phyloP scores from a whole-genome alignment of 495 filamentous ascomycete genomes.

The Annulohypoxylon bovei region DNA sequence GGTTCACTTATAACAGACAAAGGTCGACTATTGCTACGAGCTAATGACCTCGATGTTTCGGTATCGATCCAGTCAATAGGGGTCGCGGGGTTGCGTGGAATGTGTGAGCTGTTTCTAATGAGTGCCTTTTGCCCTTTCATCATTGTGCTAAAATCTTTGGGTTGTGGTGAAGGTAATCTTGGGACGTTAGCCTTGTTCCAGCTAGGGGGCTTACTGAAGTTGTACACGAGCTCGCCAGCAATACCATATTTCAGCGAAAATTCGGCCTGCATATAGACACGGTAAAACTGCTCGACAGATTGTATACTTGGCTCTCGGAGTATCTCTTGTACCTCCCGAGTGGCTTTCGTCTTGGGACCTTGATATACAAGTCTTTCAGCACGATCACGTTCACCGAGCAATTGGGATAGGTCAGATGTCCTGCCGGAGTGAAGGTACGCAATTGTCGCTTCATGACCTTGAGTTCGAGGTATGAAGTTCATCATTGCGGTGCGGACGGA shows the following conservation, averaged over 20 bases:
- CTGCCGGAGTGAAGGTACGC: slow-evolving; percentile 13
- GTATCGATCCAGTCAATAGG: slow-evolving; percentile 29
- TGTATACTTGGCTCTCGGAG: slow-evolving; percentile 30
- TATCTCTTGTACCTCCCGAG: slow-evolving; percentile 27
- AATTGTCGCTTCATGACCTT: slow-evolving; percentile 25
- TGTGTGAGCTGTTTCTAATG: not conserved
- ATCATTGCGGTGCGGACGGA: not conserved
- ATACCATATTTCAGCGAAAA: slow-evolving; percentile 10
- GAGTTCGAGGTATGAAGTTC: slow-evolving; percentile 19
- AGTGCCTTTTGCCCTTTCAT: not conserved
- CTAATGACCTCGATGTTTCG: not conserved
- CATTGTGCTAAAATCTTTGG: not conserved
- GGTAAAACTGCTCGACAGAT: slow-evolving; percentile 26
- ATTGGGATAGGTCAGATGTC: slow-evolving; percentile 10
- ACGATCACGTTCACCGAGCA: slow-evolving; percentile 24
- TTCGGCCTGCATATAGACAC: slow-evolving; percentile 22
- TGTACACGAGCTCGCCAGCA: slow-evolving; percentile 14
- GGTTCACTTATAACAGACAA: slow-evolving; percentile 21
- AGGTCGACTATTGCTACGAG: not conserved
- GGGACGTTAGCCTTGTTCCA: slow-evolving; percentile 31
- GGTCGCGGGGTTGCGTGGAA: not conserved
- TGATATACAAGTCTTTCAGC: slow-evolving; percentile 12
- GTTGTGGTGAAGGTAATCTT: slow-evolving; percentile 27
- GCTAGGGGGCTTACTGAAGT: slow-evolving; percentile 29
- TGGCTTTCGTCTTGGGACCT: slow-evolving; percentile 31